Conservation (phyloP, 495 filamentous ascomycete genomes). For the Rusavskia elegans region DNA sequence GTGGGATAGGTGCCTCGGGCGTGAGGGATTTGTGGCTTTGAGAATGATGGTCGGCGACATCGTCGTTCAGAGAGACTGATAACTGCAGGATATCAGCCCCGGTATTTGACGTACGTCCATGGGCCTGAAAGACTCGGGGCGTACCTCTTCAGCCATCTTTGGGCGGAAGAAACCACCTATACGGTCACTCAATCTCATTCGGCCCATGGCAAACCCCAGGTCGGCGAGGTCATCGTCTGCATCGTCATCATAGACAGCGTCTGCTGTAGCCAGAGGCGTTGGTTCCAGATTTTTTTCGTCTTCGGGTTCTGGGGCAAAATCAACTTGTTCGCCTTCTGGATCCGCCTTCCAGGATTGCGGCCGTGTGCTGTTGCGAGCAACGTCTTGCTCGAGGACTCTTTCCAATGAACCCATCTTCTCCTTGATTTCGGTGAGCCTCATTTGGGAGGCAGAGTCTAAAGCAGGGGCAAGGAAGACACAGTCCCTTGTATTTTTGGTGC, state of each 20-base stretch:
- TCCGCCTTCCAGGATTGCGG: conserved; percentile 5
- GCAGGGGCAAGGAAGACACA: conserved; percentile 50
- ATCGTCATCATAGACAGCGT: conserved; percentile 52
- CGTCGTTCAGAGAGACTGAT: conserved; percentile 5
- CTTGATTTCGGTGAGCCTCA: conserved; percentile 50
- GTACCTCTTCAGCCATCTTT: conserved; percentile 51
- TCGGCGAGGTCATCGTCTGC: conserved; percentile 48
- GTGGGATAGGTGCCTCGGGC: conserved; percentile 1
- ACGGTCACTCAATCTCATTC: conserved; percentile 55
- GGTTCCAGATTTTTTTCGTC: conserved; percentile 13
- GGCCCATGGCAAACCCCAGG: conserved; percentile 52
- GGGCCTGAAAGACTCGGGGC: conserved; percentile 1
- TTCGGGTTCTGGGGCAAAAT: conserved; percentile 5
- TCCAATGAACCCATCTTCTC: conserved; percentile 52
- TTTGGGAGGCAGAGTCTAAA: conserved; percentile 42
- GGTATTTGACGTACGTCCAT: neutral
- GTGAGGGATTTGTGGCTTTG: conserved; percentile 2
- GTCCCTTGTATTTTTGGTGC: conserved; percentile 39
- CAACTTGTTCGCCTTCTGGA: conserved; percentile 1
- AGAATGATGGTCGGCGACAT: conserved; percentile 1
- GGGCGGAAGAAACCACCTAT: conserved; percentile 41
- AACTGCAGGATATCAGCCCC: neutral
- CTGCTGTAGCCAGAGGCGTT: conserved; percentile 32
- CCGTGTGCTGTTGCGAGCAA: conserved; percentile 18
- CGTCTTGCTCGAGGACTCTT: conserved; percentile 43